Conservation (phyloP, 305 asterid species). For the Rubia balearica region DNA sequence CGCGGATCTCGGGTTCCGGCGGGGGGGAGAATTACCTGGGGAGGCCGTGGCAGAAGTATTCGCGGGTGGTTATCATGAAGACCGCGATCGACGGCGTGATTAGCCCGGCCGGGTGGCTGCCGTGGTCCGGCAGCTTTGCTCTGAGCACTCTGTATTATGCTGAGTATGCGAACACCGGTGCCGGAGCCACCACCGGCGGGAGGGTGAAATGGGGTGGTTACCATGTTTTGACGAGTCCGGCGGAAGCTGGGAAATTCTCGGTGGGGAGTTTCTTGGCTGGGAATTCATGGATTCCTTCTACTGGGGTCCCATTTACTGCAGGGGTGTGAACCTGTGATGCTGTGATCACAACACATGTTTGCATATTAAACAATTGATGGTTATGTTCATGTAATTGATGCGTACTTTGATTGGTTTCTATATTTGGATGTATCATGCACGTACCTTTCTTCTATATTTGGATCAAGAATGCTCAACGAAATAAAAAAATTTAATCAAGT, state of each 20-base stretch:
- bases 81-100: slow-evolving; percentile 29
- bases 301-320: neutral
- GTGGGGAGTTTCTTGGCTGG: slow-evolving; percentile 17
- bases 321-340: neutral
- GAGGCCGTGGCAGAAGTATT: slow-evolving; percentile 52
- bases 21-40: slow-evolving; percentile 40
- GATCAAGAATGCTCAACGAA: too few species aligned
- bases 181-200: slow-evolving; percentile 44
- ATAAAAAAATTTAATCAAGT: too few species aligned
- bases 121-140: slow-evolving; percentile 46
- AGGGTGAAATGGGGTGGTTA: slow-evolving; percentile 51
- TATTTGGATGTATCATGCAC: too few species aligned
- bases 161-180: slow-evolving; percentile 46
- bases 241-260: slow-evolving; percentile 43
- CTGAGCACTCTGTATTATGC: slow-evolving; percentile 45
- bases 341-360: too few species aligned
- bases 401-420: too few species aligned
- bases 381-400: too few species aligned
- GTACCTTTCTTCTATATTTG: too few species aligned
- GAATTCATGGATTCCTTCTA: neutral
- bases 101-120: slow-evolving; percentile 51
- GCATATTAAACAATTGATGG: too few species aligned
- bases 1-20: slow-evolving; percentile 27
- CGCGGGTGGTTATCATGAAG: slow-evolving; percentile 48
- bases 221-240: slow-evolving; percentile 27